Conservation (phyloP, 169 alveolate species). For the Cryptosporidium parvum region DNA sequence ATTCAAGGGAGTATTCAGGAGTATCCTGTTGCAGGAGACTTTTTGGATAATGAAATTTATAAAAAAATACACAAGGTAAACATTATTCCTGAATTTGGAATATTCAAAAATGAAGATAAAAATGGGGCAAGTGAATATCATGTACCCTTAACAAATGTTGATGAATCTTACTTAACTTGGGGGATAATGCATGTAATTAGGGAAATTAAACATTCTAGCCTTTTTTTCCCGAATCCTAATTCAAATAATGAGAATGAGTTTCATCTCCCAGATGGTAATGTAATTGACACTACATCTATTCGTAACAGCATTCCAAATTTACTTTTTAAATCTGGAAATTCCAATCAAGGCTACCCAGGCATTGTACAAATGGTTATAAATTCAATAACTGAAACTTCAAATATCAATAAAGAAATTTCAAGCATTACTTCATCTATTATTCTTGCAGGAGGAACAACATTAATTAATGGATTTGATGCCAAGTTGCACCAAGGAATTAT, state of each 20-base stretch:
- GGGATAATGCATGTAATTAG: conserved; percentile 48
- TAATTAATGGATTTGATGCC: conserved; percentile 56
- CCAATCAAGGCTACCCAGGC: conserved; percentile 56
- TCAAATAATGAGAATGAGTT: not conserved
- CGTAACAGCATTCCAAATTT: conserved; percentile 54
- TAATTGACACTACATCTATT: conserved; percentile 51
- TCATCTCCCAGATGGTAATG: conserved; percentile 63
- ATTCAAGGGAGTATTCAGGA: conserved; percentile 59
- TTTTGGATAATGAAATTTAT: conserved; percentile 52
- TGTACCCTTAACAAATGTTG: conserved; percentile 50
- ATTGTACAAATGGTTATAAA: conserved; percentile 63
- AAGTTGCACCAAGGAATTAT: conserved; percentile 43
- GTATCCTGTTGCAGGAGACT: conserved; percentile 71
- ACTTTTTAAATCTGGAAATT: conserved; percentile 31
- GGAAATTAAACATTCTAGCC: conserved; percentile 43
- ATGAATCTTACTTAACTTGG: conserved; percentile 51
- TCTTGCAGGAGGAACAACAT: conserved; percentile 65
- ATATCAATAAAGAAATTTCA: conserved; percentile 29
- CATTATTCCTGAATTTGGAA: conserved; percentile 68
- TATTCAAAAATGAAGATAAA: not conserved
- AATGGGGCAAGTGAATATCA: not conserved
- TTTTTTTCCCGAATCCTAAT: conserved; percentile 17
- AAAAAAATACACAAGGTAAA: conserved; percentile 37
- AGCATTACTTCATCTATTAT: conserved; percentile 44
- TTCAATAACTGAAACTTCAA: conserved; percentile 29